A percentile compares a stretch with the other conserved stretches of the same genome.
phyloP scores from a whole-genome alignment of 2,329 filamentous ascomycete species.

The Myriosclerotinia duriaeana region DNA sequence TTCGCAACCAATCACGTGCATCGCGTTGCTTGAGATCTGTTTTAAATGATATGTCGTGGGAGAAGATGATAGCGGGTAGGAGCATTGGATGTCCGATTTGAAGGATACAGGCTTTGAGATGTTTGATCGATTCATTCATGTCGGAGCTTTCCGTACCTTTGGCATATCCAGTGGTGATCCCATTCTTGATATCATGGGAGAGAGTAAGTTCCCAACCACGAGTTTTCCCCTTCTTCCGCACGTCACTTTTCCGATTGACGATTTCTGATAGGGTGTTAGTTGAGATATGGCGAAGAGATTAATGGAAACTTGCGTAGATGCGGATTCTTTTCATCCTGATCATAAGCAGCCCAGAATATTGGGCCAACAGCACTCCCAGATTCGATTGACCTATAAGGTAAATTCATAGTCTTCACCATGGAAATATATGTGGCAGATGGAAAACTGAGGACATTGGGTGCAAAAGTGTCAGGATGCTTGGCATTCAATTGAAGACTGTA shows the following conservation, averaged over 20 bases:
- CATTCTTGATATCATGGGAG: conserved; percentile 54
- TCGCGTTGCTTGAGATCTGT: conserved; percentile 62
- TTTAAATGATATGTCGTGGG: conserved; percentile 55
- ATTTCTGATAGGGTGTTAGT: conserved; percentile 48
- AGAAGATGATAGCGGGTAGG: conserved; percentile 58
- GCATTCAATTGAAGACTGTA: conserved; percentile 44
- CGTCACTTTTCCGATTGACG: conserved; percentile 64
- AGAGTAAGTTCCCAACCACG: conserved; percentile 65
- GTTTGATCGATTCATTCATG: conserved; percentile 50
- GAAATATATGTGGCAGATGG: conserved; percentile 50
- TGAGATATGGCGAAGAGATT: neutral
- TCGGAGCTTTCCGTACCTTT: conserved; percentile 61
- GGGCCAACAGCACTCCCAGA: conserved; percentile 59
- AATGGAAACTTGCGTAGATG: conserved; percentile 51
- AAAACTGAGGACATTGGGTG: conserved; percentile 55
- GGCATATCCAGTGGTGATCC: conserved; percentile 59
- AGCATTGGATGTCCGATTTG: conserved; percentile 59
- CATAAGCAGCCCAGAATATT: conserved; percentile 60
- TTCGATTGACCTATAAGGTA: conserved; percentile 60
- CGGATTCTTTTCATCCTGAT: conserved; percentile 55
- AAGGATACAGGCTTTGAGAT: conserved; percentile 50
- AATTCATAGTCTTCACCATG: conserved; percentile 55
- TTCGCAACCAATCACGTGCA: conserved; percentile 61
- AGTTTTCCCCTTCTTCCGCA: conserved; percentile 62
- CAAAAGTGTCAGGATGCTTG: conserved; percentile 57